Evolutionary conservation across 2,329 filamentous ascomycete species (phyloP).

Genomic region (Alternaria triticina): DNA sequence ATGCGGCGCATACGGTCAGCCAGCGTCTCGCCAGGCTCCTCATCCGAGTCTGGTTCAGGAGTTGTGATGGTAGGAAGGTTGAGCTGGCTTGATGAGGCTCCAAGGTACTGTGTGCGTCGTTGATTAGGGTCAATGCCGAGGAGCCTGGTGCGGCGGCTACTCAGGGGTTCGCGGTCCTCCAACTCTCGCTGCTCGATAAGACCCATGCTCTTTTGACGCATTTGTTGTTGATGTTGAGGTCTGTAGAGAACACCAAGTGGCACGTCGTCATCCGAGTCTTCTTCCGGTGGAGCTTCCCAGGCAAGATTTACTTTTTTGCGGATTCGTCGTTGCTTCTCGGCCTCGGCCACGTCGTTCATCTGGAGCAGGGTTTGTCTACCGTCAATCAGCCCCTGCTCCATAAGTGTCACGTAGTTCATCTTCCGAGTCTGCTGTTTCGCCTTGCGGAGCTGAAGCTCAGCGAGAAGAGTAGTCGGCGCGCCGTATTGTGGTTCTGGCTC

Average conservation of each 20-base stretch:
- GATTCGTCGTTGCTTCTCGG: slow-evolving; percentile 76
- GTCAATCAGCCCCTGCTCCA: slow-evolving; percentile 72
- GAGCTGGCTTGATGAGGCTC: slow-evolving; percentile 31
- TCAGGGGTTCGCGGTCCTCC: slow-evolving; percentile 92
- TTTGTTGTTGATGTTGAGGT: slow-evolving; percentile 54
- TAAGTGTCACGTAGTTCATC: slow-evolving; percentile 67
- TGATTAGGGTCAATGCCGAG: slow-evolving; percentile 60
- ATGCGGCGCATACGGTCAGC: slow-evolving; percentile 70
- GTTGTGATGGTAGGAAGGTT: slow-evolving; percentile 37
- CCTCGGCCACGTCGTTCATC: slow-evolving; percentile 86
- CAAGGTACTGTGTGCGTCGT: slow-evolving; percentile 21
- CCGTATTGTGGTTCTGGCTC: slow-evolving; percentile 62
- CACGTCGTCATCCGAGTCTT: slow-evolving; percentile 74
- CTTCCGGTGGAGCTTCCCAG: slow-evolving; percentile 74
- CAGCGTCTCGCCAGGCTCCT: slow-evolving; percentile 67
- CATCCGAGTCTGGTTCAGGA: slow-evolving; percentile 38
- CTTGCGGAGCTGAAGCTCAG: slow-evolving; percentile 90
- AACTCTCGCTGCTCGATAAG: slow-evolving; percentile 81
- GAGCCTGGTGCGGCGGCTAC: slow-evolving; percentile 75
- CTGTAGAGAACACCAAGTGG: slow-evolving; percentile 80
- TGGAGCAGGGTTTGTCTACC: slow-evolving; percentile 83
- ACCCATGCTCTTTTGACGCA: slow-evolving; percentile 69
- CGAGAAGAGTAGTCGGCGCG: slow-evolving; percentile 86
- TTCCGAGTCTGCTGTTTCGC: slow-evolving; percentile 84
- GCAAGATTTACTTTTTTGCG: slow-evolving; percentile 82